Base-by-base conservation (phyloP, 371 early-diverging fungal genomes). In the Mucor saturninus region DNA sequence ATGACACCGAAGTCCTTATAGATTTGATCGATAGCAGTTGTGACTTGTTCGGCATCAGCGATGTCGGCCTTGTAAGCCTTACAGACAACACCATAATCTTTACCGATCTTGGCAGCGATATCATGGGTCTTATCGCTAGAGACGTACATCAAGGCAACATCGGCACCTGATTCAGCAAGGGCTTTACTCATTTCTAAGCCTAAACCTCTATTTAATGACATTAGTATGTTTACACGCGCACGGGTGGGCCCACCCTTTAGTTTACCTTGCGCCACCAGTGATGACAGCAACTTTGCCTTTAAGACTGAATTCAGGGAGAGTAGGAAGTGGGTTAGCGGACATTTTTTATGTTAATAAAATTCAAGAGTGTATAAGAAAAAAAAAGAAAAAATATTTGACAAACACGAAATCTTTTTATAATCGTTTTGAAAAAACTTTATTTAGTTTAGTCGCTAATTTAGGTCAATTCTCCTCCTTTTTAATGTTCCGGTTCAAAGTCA, bases 141-240 rank as follows among this genome's bases (percentile, higher is more conserved):
- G 28, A 81, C 78, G 43, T 78, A 81, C 74, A 76, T 81, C 31
- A 81, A 56, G 5, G 81, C 81, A 43, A 81, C 81, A 30, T 76
- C 61, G 11, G 81, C 81, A 40, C 81, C 81, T 29, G 78, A 75
- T 49, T 74, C 73, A 29, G 81, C 81, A 30, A 81, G 70, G 32
- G 73, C 81, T 50, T 70, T 76, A 55, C 73, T 69, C 69, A 81
- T 72, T 59, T 77, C 76, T 45, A 78, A 64, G 14, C 81, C 81
- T 40, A 81, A 64, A 30, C 80, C 80, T 57, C 80, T 75, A 48
- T 38, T 4, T 3, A 3, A 38, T 21, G 38, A 32, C 7, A 54
- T 14, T 32, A 13, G 14, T 3, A 52, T 5, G 7, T 30, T 52
- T 45, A 4, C 7, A 37, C 50, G 13, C 21, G 13, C 1, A 10